Base-by-base conservation (phyloP, 148 eudicot genomes). In the Amaranthus cruentus region DNA sequence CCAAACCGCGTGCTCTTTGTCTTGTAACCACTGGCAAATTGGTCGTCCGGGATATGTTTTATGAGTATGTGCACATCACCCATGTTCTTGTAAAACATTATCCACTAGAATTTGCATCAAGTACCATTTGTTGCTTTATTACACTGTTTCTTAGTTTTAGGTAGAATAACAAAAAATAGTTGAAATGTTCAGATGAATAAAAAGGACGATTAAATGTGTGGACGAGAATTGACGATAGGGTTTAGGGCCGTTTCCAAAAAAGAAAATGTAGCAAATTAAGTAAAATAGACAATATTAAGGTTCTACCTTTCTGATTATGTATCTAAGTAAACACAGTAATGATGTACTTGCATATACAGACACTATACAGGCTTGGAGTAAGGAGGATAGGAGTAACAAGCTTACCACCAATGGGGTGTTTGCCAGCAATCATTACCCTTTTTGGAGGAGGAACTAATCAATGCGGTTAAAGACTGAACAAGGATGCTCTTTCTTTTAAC, bases 1-100 rank as follows among this genome's bases (percentile, higher is more conserved):
- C 99, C 47, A 90, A 97, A 38, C 91, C 99, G 7, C 96, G 99
- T 69, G 99, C 97, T 9, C 91, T 95, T 57, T 88, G 96, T 82
- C 88, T 95, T 71, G 92, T 95, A 75, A 88, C 96, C 47, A 91
- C 97, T 9, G 99, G 99, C 71, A 90, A 95, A 82, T 84, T 78
- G 76, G 99, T 95, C 9, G 76, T 76, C 18, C 90, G 99, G 2
- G 99, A 95, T 75, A 91, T 95, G 99, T 95, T 95, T 72, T 94
- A 94, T 59, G 99, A 95, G 99, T 95, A 95, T 75, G 98, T 79
- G 56, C 65, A 43, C 51, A 3, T 43, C 18, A 68, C 60, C 55
- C 12, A 14, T 42, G n/a, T n/a, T 15, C 28, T 47, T 79, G 54
- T 18, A 18, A 18, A 18, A 18, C 18, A 18, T 12, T 21, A 18